Percentiles rank a stretch among this genome's conserved stretches.
phyloP scores from a whole-genome alignment of 306 rosid genomes.

The Casuarina equisetifolia region DNA sequence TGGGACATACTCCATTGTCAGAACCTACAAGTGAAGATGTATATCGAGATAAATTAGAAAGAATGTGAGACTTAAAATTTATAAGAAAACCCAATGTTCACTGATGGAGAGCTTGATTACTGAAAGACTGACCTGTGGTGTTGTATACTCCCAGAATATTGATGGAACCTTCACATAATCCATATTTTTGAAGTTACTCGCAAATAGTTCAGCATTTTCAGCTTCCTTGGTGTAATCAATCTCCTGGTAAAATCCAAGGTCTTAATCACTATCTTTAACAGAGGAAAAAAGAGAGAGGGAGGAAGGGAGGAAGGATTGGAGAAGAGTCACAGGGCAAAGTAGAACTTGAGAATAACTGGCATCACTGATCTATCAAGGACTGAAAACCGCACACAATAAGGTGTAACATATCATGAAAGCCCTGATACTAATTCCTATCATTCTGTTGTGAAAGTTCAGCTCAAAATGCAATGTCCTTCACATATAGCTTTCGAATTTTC shows the following conservation, averaged over 20 bases:
- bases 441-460: no score
- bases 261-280: background rate
- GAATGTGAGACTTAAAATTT: background rate
- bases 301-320: background rate
- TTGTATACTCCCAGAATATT: conserved; percentile 87
- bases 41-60: conserved; percentile 19
- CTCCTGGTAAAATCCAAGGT: conserved; percentile 66
- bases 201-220: conserved; percentile 83
- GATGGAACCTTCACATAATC: conserved; percentile 92
- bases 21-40: conserved; percentile 49
- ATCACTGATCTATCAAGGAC: conserved; percentile 7
- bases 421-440: background rate
- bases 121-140: conserved; percentile 72
- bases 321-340: background rate
- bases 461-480: background rate
- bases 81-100: conserved; percentile 10
- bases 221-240: conserved; percentile 99
- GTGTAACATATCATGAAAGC: background rate
- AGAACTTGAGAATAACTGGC: background rate
- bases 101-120: conserved; percentile 17
- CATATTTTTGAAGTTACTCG: conserved; percentile 79
- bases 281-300: background rate
- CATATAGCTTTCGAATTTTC: background rate
- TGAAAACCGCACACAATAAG: background rate
- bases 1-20: conserved; percentile 99